Conservation (phyloP, 2,329 filamentous ascomycete species). For the Neospermospora avenae region DNA sequence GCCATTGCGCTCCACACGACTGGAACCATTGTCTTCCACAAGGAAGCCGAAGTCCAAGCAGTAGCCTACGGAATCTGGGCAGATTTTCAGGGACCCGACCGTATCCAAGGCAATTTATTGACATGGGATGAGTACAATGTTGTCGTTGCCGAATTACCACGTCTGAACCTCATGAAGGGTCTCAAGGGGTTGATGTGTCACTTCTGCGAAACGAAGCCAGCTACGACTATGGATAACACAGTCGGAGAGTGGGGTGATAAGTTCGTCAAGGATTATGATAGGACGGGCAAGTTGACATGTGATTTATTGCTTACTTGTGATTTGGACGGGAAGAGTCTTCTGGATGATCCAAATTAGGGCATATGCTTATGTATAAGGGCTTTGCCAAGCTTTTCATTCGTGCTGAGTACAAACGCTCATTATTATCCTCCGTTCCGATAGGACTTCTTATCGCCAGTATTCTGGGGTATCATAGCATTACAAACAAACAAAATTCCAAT, state of each 20-base stretch:
- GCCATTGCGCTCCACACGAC: conserved; percentile 46
- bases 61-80: conserved; percentile 36
- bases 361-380: too few relatives aligned
- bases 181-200: conserved; percentile 35
- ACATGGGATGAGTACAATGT: conserved; percentile 35
- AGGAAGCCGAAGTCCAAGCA: conserved; percentile 42
- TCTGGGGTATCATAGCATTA: too few relatives aligned
- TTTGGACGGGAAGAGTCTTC: conserved; percentile 11
- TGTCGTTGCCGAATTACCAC: conserved; percentile 35
- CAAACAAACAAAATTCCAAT: too few relatives aligned
- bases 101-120: conserved; percentile 21
- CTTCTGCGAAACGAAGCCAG: conserved; percentile 37
- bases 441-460: too few relatives aligned
- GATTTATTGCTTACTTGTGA: conserved; percentile 12
- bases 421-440: too few relatives aligned
- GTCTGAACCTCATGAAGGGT: conserved; percentile 35
- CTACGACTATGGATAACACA: conserved; percentile 37
- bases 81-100: conserved; percentile 38
- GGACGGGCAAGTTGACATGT: conserved; percentile 33
- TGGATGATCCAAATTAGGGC: conserved; percentile 1
- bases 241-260: conserved; percentile 37
- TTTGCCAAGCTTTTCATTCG: too few relatives aligned
- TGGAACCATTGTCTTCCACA: conserved; percentile 39
- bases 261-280: conserved; percentile 36
- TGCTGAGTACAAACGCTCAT: too few relatives aligned